Conservation (phyloP, 257 asterid genomes). For the Fraxinus excelsior region DNA sequence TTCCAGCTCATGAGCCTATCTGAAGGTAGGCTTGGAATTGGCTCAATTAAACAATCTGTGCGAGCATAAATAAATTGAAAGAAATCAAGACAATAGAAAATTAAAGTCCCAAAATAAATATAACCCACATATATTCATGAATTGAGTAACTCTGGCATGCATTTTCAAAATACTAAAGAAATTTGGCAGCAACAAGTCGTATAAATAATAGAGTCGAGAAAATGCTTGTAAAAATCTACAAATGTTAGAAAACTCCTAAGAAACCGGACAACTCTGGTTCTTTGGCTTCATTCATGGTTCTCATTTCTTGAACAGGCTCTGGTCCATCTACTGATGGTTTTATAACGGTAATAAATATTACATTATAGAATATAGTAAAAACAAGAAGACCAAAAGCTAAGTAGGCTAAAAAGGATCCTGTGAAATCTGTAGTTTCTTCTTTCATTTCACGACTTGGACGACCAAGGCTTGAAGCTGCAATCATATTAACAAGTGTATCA, state of each 20-base stretch:
- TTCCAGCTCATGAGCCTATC: not conserved
- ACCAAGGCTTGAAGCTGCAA: conserved; percentile 44
- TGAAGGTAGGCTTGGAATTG: not conserved
- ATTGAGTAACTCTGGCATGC: not conserved
- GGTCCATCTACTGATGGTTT: conserved; percentile 73
- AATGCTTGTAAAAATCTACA: too few relatives aligned
- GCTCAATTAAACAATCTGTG: not conserved
- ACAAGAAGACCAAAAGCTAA: conserved; percentile 45
- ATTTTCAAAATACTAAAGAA: not conserved
- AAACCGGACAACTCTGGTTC: not conserved
- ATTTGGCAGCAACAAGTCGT: not conserved
- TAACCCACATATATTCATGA: not conserved
- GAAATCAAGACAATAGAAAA: too few relatives aligned
- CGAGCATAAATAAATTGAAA: too few relatives aligned
- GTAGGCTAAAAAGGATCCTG: conserved; percentile 50
- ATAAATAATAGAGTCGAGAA: too few relatives aligned
- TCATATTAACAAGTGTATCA: conserved; percentile 12
- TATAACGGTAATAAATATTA: conserved; percentile 58
- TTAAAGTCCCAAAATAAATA: too few relatives aligned
- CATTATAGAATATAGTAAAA: conserved; percentile 65
- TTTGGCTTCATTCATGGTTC: not conserved
- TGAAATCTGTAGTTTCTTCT: conserved; percentile 29
- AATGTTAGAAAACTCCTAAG: not conserved
- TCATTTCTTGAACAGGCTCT: conserved; percentile 23
- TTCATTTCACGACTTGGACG: conserved; percentile 25